phyloP scores from a whole-genome alignment of 768 basidiomycete species.

The Heimioporus sp. region DNA sequence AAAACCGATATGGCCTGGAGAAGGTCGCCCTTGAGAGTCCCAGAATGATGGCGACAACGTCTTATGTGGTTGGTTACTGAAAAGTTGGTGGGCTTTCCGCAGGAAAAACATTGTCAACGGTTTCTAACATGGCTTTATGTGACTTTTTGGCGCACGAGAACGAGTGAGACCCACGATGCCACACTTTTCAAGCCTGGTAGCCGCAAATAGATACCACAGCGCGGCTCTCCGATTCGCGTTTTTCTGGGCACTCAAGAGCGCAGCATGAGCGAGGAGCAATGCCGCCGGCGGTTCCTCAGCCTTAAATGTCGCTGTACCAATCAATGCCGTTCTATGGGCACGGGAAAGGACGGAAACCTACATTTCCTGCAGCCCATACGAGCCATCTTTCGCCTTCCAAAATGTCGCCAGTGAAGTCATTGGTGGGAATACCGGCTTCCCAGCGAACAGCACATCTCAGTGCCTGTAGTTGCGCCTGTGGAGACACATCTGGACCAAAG shows the following conservation, averaged over 20 bases:
- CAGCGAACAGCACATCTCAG: constrained; percentile 72
- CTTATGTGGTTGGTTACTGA: constrained; percentile 49
- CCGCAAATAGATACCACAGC: constrained; percentile 76
- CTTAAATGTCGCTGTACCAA: constrained; percentile 41
- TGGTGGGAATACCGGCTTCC: constrained; percentile 60
- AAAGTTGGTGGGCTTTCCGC: constrained; percentile 66
- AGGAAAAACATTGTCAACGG: constrained; percentile 82
- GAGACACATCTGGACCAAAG: constrained; percentile 48
- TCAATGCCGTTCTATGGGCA: constrained; percentile 20
- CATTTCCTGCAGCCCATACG: constrained; percentile 81
- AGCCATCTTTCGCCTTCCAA: constrained; percentile 85
- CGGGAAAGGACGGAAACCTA: constrained; percentile 37
- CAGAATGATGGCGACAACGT: constrained; percentile 78
- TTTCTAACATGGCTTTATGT: constrained; percentile 50
- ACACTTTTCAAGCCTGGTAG: constrained; percentile 76
- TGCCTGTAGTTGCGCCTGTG: constrained; percentile 66
- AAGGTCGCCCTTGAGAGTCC: constrained; percentile 59
- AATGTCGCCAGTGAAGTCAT: constrained; percentile 54
- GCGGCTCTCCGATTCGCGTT: constrained; percentile 61
- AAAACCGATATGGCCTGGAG: constrained; percentile 43
- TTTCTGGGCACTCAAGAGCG: constrained; percentile 62
- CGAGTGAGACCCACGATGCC: constrained; percentile 63
- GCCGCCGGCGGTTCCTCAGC: constrained; percentile 81
- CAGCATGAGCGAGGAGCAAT: constrained; percentile 79
- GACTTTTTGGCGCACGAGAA: constrained; percentile 2